Evolutionary conservation across 768 basidiomycete genomes (phyloP), one percentile per base, ranked within the genome.

Genomic region (Galerina marginata): DNA sequence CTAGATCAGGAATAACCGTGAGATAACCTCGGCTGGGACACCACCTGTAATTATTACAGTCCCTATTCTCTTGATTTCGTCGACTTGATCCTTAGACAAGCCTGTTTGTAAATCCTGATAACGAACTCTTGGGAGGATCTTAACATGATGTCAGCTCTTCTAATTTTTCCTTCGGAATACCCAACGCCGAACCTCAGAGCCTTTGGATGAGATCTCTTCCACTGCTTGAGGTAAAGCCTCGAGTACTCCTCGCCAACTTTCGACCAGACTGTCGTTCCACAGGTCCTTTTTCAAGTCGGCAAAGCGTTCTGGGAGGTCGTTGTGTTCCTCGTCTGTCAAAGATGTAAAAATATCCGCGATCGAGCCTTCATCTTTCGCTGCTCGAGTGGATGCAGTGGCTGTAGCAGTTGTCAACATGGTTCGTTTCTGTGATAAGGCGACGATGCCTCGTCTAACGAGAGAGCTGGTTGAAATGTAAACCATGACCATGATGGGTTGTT

Each of bases 241-340:
- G 6, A 90, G 67, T 0, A 91, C 80, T 37, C 83, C 76, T 44
- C 74, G 76, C 88, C 89, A 91, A 46, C 80, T 79, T 61, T 81
- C 71, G 6, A 74, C 61, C 9, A 90, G 69, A 2, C 60, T 64
- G 9, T 86, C 83, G 9, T 62, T 72, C 72, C 82, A 83, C 0
- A 91, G 60, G 26, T 72, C 69, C 59, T 79, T 80, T 75, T 93
- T 93, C 25, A 93, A 71, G 6, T 81, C 79, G 0, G 79, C 65
- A 60, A 91, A 92, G 0, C 89, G 81, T 7, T 75, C 66, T 0
- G 88, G 88, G 4, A 91, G 79, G 4, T 70, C 71, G 1, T 71
- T 71, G 4, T 71, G 71, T 1, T 74, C 65, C 42, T 75, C 72
- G 26, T 76, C 77, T 2, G 74, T 77, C 7, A 80, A 67, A 0